These are phyloP conservation scores for Jaminaea rosea DNA, from an alignment of 1,284 basidiomycete species.

Conservation along the genomic window DNA sequence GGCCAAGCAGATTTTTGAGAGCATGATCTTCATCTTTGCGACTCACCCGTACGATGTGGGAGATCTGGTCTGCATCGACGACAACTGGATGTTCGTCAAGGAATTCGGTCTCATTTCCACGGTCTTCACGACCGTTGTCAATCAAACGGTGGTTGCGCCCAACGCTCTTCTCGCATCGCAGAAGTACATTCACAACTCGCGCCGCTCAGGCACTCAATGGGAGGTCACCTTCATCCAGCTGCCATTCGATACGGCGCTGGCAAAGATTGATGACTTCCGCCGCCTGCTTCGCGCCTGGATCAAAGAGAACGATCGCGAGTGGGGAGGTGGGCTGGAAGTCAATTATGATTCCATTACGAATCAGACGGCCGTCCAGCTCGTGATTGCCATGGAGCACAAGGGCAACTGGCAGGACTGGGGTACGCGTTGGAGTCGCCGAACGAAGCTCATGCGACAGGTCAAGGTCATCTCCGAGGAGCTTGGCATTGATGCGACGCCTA, in stretches of 20 bases:
- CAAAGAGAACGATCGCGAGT: conserved; percentile 58
- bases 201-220: conserved; percentile 55
- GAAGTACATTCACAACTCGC: conserved; percentile 62
- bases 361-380: conserved; percentile 33
- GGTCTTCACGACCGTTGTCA: conserved; percentile 66
- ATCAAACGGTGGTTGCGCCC: conserved; percentile 67
- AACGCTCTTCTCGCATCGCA: conserved; percentile 64
- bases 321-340: conserved; percentile 37
- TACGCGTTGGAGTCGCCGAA: conserved; percentile 53
- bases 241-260: conserved; percentile 43
- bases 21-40: conserved; percentile 63
- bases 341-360: conserved; percentile 45
- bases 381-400: conserved; percentile 66
- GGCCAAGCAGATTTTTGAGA: conserved; percentile 68
- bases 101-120: conserved; percentile 70
- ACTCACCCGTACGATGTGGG: conserved; percentile 47
- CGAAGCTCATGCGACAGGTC: conserved; percentile 38
- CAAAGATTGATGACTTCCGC: conserved; percentile 59
- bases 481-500: conserved; percentile 24
- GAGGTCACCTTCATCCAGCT: conserved; percentile 56
- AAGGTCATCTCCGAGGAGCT: conserved; percentile 31
- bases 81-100: conserved; percentile 45
- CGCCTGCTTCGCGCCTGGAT: conserved; percentile 58
- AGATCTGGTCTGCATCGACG: conserved; percentile 45
- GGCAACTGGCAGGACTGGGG: conserved; percentile 83